phyloP scores from a whole-genome alignment of 169 alveolate species.

The Theileria parva region DNA sequence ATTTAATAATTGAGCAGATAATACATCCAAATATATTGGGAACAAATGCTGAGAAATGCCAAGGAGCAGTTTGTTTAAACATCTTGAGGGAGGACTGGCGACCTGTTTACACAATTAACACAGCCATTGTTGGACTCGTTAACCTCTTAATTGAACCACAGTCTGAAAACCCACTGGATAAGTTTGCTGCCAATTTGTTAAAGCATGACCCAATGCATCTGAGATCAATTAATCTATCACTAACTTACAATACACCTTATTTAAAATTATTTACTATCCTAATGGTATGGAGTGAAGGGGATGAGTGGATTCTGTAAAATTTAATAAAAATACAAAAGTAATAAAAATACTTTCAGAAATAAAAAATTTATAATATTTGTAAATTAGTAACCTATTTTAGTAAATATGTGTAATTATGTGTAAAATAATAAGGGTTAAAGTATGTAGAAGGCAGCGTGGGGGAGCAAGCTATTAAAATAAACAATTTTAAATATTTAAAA shows the following conservation, averaged over 20 bases:
- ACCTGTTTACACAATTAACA: constrained; percentile 83
- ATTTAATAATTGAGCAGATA: neutral
- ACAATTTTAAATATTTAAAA: neutral
- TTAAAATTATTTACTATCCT: too few relatives aligned
- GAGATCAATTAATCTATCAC: constrained; percentile 15
- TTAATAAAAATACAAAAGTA: neutral
- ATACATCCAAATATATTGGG: constrained; percentile 60
- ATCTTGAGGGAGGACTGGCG: constrained; percentile 91
- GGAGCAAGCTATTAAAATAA: constrained; percentile 7
- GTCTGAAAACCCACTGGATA: constrained; percentile 51
- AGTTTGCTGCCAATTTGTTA: constrained; percentile 39
- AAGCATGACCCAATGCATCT: constrained; percentile 28
- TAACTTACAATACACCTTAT: neutral
- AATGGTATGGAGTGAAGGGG: too few relatives aligned
- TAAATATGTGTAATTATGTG: neutral
- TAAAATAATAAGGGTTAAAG: neutral
- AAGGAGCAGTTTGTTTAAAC: constrained; percentile 90
- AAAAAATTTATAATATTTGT: neutral
- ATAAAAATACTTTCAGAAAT: neutral
- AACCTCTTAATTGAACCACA: constrained; percentile 72
- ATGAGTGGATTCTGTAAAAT: neutral
- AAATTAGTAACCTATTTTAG: neutral
- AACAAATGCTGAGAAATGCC: constrained; percentile 48
- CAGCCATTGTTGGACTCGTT: constrained; percentile 84
- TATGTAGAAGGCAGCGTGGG: constrained; percentile 1